These are phyloP conservation scores for Chrysanthemum lavandulifolium DNA, from an alignment of 129 eudicot genomes.

Conservation along the genomic window DNA sequence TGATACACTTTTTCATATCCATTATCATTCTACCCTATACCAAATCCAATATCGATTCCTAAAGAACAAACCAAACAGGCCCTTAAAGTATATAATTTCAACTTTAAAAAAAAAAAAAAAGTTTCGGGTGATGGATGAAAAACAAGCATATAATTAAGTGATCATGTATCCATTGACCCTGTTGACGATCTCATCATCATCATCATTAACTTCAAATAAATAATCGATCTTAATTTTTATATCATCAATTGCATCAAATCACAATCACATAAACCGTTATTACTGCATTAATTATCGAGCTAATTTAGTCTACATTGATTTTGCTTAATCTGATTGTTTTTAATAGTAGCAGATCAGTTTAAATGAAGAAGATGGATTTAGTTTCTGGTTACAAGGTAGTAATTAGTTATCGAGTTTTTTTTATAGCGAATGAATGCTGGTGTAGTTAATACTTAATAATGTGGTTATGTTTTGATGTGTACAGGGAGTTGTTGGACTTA, in stretches of 20 bases:
- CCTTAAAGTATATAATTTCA: too few relatives aligned
- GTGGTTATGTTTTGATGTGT: constrained; percentile 13
- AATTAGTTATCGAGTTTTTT: background rate
- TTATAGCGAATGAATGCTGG: background rate
- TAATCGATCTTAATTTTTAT: constrained; percentile 3
- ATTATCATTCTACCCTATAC: too few relatives aligned
- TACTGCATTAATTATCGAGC: background rate
- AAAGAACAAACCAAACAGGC: too few relatives aligned
- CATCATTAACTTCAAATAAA: background rate
- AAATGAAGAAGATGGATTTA: constrained; percentile 52
- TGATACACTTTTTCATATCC: too few relatives aligned
- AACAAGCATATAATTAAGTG: too few relatives aligned
- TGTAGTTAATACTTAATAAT: background rate
- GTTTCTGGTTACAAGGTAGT: constrained; percentile 60
- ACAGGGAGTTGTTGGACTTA: constrained; percentile 91
- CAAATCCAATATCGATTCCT: too few relatives aligned
- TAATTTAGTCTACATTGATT: background rate
- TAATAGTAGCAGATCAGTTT: background rate
- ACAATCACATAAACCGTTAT: too few relatives aligned
- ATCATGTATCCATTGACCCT: too few relatives aligned
- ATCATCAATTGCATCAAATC: background rate
- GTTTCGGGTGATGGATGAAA: too few relatives aligned
- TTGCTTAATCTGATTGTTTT: background rate
- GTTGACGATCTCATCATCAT: too few relatives aligned
- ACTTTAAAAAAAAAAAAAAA: too few relatives aligned